Evolutionary conservation across 2,329 filamentous ascomycete species (phyloP).

Genomic region (Neopestalotiopsis sp.): DNA sequence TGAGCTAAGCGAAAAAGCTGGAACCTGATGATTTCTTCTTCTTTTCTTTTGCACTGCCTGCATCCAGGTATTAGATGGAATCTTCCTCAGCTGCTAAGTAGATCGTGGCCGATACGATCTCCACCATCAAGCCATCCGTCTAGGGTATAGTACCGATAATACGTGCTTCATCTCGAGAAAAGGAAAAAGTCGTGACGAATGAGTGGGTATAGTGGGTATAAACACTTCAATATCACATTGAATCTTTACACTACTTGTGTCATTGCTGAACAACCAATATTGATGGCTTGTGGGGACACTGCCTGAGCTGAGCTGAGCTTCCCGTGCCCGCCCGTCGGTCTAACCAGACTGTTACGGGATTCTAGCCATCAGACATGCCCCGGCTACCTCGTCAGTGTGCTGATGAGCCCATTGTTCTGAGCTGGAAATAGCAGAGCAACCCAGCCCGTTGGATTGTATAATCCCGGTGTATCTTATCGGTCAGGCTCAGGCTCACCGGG

Average conservation of each 20-base stretch:
- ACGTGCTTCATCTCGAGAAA: not conserved
- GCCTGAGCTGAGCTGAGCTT: not conserved
- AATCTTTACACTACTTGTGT: not conserved
- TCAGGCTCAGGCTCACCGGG: no score
- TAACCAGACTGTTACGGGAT: no score
- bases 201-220: not conserved
- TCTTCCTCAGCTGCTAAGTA: not conserved
- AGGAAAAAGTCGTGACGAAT: not conserved
- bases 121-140: not conserved
- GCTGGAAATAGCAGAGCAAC: no score
- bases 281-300: not conserved
- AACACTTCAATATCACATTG: not conserved
- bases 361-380: no score
- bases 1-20: not conserved
- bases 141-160: not conserved
- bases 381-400: no score
- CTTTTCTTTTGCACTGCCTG: slow-evolving; percentile 2
- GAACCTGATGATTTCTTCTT: not conserved
- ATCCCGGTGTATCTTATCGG: no score
- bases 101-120: not conserved
- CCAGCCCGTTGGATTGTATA: no score
- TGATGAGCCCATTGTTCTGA: no score
- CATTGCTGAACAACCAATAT: not conserved
- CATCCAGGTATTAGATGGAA: not conserved
- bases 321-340: not conserved